Evolutionary conservation across 2,329 filamentous ascomycete species (phyloP), one percentile per base, ranked within the genome.

Genomic region (Pseudopithomyces maydicus): DNA sequence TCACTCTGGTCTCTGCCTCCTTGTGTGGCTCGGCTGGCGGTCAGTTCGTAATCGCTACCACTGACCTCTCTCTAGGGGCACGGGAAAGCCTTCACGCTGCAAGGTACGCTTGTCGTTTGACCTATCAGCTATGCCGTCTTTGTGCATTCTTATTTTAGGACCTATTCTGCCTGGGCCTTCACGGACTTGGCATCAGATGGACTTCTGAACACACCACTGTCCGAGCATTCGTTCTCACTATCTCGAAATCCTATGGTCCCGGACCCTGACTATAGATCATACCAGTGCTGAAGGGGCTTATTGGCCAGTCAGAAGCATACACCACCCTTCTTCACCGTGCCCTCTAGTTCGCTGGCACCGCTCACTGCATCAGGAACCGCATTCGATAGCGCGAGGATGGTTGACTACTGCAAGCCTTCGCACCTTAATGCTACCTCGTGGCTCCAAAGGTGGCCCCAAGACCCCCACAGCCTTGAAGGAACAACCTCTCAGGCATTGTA

Each of bases 281-380:
- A 32, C 8, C 20, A 17, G 36, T 33, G 36, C 17, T n/a, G 2
- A 41, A 2, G 35, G 32, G 22, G 23, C 22, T 17, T 41, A 6
- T 32, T 20, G 20, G 29, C 36, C 47, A 41, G 36, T 41, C 15
- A 41, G 23, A 50, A 19, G 3, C 15, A 6, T 29, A 42, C 26
- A 19, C 47, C 15, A 11, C 47, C 36, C 47, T 38, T 41, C 36
- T 14, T 22, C 35, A 39, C 26, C 32, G 20, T 32, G 36, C 36
- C 23, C 35, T 14, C 22, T 10, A 19, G 12, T 32, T 23, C 23
- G 12, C 26, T 22, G 46, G 14, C 19, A 41, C 22, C 41, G 47
- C 47, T 50, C 47, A 50, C 47, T 41, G 47, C 47, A 50, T 29
- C 32, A 50, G 47, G 19, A 41, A 41, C 36, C 15, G 29, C 47